phyloP scores from a whole-genome alignment of 805 yeast species.

The Brettanomyces anomalus region DNA sequence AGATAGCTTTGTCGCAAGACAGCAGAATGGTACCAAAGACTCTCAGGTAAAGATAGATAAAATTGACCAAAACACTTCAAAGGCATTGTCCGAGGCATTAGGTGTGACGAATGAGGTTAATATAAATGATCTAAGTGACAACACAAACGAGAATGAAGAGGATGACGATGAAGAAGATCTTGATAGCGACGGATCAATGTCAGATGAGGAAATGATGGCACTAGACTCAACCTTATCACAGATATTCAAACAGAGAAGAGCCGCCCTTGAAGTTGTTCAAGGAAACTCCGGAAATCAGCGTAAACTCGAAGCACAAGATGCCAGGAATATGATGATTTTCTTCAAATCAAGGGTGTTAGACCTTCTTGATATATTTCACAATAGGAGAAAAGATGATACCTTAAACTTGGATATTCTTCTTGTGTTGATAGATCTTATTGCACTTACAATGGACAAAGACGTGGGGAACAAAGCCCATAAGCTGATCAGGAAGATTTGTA shows the following conservation, averaged over 20 bases:
- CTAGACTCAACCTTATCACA: slow-evolving; percentile 75
- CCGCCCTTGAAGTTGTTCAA: slow-evolving; percentile 41
- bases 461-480: slow-evolving; percentile 72
- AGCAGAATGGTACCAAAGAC: slow-evolving; percentile 46
- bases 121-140: slow-evolving; percentile 33
- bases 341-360: slow-evolving; percentile 77
- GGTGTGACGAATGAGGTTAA: slow-evolving; percentile 23
- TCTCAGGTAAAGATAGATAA: not conserved
- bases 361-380: slow-evolving; percentile 55
- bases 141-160: slow-evolving; percentile 7
- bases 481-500: slow-evolving; percentile 55
- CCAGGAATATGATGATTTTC: slow-evolving; percentile 68
- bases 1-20: slow-evolving; percentile 26
- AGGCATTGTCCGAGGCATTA: slow-evolving; percentile 35
- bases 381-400: slow-evolving; percentile 32
- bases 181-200: slow-evolving; percentile 73
- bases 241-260: slow-evolving; percentile 77
- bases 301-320: slow-evolving; percentile 66
- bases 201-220: slow-evolving; percentile 94
- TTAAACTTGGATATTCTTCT: slow-evolving; percentile 36
- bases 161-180: slow-evolving; percentile 40
- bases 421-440: slow-evolving; percentile 54
- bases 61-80: slow-evolving; percentile 33
- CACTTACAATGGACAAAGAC: slow-evolving; percentile 57
- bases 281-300: slow-evolving; percentile 53